Evolutionary conservation across 129 eudicot genomes (phyloP).

Genomic region (Mikania micrantha): DNA sequence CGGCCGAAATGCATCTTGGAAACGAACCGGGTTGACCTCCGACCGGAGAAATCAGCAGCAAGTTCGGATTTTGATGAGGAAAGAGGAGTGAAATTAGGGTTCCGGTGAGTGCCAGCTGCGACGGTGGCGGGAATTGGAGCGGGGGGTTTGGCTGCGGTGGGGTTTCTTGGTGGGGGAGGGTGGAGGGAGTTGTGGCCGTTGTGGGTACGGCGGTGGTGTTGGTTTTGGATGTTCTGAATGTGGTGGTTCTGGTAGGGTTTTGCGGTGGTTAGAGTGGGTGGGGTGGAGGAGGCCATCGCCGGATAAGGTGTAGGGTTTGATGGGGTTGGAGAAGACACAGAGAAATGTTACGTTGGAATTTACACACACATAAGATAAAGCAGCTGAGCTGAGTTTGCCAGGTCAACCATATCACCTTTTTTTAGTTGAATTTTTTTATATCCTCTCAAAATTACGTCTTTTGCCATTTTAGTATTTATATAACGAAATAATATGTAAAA

Average conservation of each 20-base stretch:
- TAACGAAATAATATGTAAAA: too few species aligned
- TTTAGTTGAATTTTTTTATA: background rate
- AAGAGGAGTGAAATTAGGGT: slow-evolving; percentile 34
- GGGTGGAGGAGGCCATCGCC: slow-evolving; percentile 86
- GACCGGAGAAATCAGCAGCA: slow-evolving; percentile 74
- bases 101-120: slow-evolving; percentile 14
- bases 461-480: background rate
- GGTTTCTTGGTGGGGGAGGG: slow-evolving; percentile 23
- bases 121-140: slow-evolving; percentile 24
- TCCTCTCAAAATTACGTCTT: background rate
- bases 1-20: slow-evolving; percentile 96
- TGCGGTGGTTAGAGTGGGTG: slow-evolving; percentile 70
- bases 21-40: slow-evolving; percentile 76
- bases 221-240: slow-evolving; percentile 30
- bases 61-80: slow-evolving; percentile 44
- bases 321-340: slow-evolving; percentile 3
- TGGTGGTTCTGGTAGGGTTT: slow-evolving; percentile 73
- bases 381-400: background rate
- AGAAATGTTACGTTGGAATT: background rate
- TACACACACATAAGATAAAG: background rate
- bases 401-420: background rate
- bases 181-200: slow-evolving; percentile 29
- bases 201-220: slow-evolving; percentile 33
- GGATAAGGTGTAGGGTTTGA: slow-evolving; percentile 15
- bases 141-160: slow-evolving; percentile 23